Evolutionary conservation across 345 rosid genomes (phyloP).

Genomic region (Ceriops decandra): DNA sequence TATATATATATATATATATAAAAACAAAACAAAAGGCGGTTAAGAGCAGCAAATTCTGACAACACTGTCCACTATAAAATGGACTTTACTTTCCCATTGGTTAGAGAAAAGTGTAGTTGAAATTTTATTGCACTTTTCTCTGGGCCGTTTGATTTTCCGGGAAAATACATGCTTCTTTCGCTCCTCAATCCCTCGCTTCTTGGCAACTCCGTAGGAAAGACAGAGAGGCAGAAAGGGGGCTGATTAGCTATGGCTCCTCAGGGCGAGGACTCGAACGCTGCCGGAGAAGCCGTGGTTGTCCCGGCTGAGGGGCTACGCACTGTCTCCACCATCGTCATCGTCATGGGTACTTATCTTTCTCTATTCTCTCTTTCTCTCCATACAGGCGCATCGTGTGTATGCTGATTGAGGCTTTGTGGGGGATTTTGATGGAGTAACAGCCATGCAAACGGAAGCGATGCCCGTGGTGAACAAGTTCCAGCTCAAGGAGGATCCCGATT

Average conservation of each 20-base stretch:
- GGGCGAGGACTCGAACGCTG: constrained; percentile 46
- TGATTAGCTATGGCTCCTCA: constrained; percentile 44
- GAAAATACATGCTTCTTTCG: background rate
- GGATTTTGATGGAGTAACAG: constrained; percentile 27
- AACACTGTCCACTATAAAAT: no score
- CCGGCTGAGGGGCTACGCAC: constrained; percentile 33
- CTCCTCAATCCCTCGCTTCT: background rate
- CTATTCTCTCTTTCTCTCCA: background rate
- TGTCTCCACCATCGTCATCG: constrained; percentile 61
- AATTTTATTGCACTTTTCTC: background rate
- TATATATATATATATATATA: no score
- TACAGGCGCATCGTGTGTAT: background rate
- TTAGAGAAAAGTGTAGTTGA: background rate
- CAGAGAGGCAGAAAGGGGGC: background rate
- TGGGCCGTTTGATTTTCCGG: background rate
- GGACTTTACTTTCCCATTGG: no score
- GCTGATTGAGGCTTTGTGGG: constrained; percentile 3
- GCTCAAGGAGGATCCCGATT: constrained; percentile 47
- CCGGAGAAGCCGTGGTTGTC: constrained; percentile 31
- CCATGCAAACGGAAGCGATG: constrained; percentile 89
- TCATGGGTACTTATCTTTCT: constrained; percentile 51
- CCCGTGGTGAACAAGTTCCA: constrained; percentile 65
- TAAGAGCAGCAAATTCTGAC: no score
- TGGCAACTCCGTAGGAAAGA: background rate
- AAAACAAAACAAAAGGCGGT: no score